Conservation (phyloP, 2,329 filamentous ascomycete species). For the Pseudogymnoascus sp. region DNA sequence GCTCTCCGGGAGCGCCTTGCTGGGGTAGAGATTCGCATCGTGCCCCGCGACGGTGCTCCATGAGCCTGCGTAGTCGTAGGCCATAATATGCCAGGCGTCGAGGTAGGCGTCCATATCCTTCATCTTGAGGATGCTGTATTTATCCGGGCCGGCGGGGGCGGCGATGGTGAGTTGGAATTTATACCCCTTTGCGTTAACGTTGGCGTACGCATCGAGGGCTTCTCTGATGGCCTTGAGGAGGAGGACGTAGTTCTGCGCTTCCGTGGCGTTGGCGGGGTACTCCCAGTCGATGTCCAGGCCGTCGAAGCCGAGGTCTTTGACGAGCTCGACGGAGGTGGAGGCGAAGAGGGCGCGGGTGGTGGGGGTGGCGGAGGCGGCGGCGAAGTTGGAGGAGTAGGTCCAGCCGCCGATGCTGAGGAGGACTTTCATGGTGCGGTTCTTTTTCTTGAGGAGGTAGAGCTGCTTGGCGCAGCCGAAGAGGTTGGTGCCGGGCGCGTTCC, state of each 20-base stretch:
- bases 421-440: constrained; percentile 68
- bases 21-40: constrained; percentile 59
- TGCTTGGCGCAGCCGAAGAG: constrained; percentile 78
- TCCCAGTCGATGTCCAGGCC: constrained; percentile 23
- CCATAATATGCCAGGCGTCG: constrained; percentile 56
- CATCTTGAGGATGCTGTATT: constrained; percentile 42
- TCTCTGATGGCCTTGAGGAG: constrained; percentile 23
- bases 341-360: constrained; percentile 29
- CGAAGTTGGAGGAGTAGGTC: constrained; percentile 73
- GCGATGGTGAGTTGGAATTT: constrained; percentile 47
- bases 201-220: constrained; percentile 41
- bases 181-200: constrained; percentile 34
- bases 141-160: constrained; percentile 38
- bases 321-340: constrained; percentile 14
- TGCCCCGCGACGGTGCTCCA: constrained; percentile 35
- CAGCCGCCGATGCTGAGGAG: constrained; percentile 78
- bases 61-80: constrained; percentile 53
- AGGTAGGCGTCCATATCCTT: constrained; percentile 38
- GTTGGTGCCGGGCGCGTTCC: constrained; percentile 60
- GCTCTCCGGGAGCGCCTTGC: constrained; percentile 46
- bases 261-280: constrained; percentile 13
- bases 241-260: constrained; percentile 30
- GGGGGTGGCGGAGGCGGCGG: constrained; percentile 53
- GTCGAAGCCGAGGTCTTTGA: constrained; percentile 20
- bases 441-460: constrained; percentile 67